Evolutionary conservation across 192 early-diverging fungal genomes (phyloP).

Genomic region (Globomyces pollinis-pini): DNA sequence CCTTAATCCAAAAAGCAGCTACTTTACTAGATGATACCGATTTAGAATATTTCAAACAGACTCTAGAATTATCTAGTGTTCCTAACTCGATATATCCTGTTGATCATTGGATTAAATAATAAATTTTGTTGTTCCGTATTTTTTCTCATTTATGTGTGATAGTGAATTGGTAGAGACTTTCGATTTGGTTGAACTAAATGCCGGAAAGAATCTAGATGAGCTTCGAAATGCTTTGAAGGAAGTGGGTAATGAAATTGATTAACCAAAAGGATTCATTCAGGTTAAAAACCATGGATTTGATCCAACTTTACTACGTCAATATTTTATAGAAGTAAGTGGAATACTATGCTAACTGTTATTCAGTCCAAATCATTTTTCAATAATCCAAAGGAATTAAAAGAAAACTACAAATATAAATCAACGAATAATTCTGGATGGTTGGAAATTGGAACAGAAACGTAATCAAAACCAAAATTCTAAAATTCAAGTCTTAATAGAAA

Average conservation of each 20-base stretch:
- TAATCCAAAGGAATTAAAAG: not conserved
- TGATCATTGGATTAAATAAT: too few species aligned
- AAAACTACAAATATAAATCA: not conserved
- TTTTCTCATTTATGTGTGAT: too few species aligned
- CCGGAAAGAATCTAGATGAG: not conserved
- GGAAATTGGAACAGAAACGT: not conserved
- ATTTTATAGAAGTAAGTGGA: not conserved
- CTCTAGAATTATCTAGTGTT: too few species aligned
- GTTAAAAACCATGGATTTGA: not conserved
- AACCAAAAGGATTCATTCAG: conserved; percentile 3
- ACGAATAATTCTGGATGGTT: conserved; percentile 7
- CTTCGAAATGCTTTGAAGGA: not conserved
- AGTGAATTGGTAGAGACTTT: too few species aligned
- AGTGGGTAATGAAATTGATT: not conserved
- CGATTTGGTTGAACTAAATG: not conserved
- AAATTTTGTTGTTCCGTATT: too few species aligned
- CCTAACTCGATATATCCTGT: too few species aligned
- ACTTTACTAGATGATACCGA: too few species aligned
- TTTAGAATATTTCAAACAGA: too few species aligned
- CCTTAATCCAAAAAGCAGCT: too few species aligned
- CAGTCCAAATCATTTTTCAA: not conserved
- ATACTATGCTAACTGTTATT: not conserved
- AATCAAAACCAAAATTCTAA: not conserved
- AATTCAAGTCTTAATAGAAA: too few species aligned
- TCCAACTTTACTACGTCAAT: not conserved